phyloP scores from a whole-genome alignment of 345 rosid genomes.

The Passiflora organensis region DNA sequence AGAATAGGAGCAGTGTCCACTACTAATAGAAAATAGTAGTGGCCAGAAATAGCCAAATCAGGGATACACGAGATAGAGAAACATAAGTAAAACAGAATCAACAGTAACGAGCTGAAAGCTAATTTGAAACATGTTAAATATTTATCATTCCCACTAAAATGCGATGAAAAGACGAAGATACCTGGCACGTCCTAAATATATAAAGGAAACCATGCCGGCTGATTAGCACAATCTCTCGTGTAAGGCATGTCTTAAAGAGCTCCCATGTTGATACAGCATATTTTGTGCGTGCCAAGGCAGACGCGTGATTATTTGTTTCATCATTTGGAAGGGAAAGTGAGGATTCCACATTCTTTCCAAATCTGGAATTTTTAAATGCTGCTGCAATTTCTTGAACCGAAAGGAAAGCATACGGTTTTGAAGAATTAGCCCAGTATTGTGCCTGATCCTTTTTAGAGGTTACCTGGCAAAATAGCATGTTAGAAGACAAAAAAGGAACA shows the following conservation, averaged over 20 bases:
- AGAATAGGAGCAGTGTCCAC: no score
- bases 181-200: conserved; percentile 78
- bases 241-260: conserved; percentile 57
- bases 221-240: conserved; percentile 61
- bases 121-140: no score
- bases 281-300: conserved; percentile 58
- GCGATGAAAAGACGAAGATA: conserved; percentile 17
- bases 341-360: conserved; percentile 50
- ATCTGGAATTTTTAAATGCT: conserved; percentile 59
- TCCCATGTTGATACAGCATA: conserved; percentile 75
- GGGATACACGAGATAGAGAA: no score
- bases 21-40: no score
- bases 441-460: conserved; percentile 94
- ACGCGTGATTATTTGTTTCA: conserved; percentile 44
- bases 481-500: no score
- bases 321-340: conserved; percentile 42
- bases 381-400: conserved; percentile 64
- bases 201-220: conserved; percentile 69
- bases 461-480: conserved; percentile 42
- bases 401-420: conserved; percentile 57
- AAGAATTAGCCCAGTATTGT: conserved; percentile 88
- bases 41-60: no score
- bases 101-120: no score
- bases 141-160: no score
- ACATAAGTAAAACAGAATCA: no score